Percentiles rank a stretch among this genome's conserved stretches.
These are phyloP conservation scores for Schizosaccharomyces cryophilus DNA, from an alignment of 805 yeast genomes.

Conservation along the genomic window DNA sequence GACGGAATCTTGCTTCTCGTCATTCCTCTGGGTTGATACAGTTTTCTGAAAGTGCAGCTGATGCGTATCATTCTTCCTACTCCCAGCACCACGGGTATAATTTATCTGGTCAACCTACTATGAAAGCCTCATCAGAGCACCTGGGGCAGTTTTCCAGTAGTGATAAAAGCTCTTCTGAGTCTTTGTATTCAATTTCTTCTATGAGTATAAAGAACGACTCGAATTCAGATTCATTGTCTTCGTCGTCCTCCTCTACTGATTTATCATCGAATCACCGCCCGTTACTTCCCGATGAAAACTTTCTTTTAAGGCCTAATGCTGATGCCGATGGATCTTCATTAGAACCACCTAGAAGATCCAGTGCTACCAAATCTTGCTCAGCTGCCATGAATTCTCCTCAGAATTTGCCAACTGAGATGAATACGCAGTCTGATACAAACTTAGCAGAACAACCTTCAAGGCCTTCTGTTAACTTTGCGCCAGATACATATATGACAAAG, in stretches of 20 bases:
- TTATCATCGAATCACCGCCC: neutral
- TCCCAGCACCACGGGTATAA: no score
- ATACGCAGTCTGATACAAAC: neutral
- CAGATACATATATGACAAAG: neutral
- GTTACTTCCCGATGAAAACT: neutral
- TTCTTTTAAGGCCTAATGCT: neutral
- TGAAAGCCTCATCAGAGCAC: no score
- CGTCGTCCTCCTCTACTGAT: conserved; percentile 12
- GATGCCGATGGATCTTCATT: neutral
- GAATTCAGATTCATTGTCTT: conserved; percentile 31
- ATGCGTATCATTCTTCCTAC: no score
- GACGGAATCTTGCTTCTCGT: no score
- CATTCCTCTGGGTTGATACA: no score
- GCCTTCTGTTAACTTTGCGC: neutral
- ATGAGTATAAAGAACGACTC: conserved; percentile 14
- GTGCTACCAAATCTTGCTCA: neutral
- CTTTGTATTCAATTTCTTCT: conserved; percentile 5
- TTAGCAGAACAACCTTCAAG: neutral
- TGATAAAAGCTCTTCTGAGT: conserved; percentile 6
- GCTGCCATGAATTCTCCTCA: neutral
- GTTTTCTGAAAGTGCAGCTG: no score
- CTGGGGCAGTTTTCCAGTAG: neutral
- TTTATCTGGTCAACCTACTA: no score
- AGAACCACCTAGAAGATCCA: neutral
- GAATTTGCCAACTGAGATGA: neutral